Base-by-base conservation (phyloP, 2,329 filamentous ascomycete species). In the Xenoacremonium recifei region DNA sequence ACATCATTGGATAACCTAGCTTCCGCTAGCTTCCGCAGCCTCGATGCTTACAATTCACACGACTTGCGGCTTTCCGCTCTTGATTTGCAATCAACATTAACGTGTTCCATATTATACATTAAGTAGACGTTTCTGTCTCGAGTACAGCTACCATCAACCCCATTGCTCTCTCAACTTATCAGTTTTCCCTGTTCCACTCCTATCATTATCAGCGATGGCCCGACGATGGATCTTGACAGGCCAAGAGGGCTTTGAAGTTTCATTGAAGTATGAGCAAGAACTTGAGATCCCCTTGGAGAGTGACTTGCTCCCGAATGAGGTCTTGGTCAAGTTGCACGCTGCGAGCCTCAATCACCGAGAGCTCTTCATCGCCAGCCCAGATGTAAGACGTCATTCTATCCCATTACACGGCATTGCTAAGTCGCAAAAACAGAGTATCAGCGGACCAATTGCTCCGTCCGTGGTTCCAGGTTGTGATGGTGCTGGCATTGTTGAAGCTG, bases 261-360 rank as follows among this genome's bases (percentile, higher is more conserved):
- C 64, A 1, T 58, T 67, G 11, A 48, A 63, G 33, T 66, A 63
- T 21, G 50, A 65, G 16, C 38, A 57, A 7, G 47, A 61, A 15
- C 23, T 59, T 15, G 38, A 10, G 13, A 20, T 55, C 0, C 44
- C 50, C 0, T 34, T 33, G 0, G 10, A 43, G 29, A 21, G 44
- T 12, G 60, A 74, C 41, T 52, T 82, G 2, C 78, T 75, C 3
- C 72, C 81, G 33, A 70, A 75, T 39, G 79, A 84, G 35, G 79
- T 84, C 4, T 66, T 85, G 4, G 77, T 85, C 50, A 79, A 80
- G 59, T 65, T 76, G 2, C 55, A 69, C n/a, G 72, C 67, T 4
- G 72, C 68, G 1, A 71, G 70, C 11, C 56, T 77, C 37, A 76
- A 76, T 46, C 75, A 74, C 44, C 64, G 73, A 18, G 73, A 76